Evolutionary conservation across 495 filamentous ascomycete species (phyloP), one percentile per base, ranked within the genome.

Genomic region (Lophium mytilinum): DNA sequence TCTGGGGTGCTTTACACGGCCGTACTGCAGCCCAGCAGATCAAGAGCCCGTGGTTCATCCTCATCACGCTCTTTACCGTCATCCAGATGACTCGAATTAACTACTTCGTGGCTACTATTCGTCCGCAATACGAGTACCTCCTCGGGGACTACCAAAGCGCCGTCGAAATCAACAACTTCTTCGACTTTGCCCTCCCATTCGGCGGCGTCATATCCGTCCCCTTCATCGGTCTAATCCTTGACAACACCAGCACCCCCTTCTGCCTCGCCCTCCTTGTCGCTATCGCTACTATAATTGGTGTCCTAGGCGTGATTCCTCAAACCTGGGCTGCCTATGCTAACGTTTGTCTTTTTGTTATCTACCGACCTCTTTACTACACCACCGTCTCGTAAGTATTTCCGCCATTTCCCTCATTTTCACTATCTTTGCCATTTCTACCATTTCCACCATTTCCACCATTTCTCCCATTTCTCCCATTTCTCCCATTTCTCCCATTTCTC

Each of bases 71-170:
- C 1, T 95, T 96, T 69, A 96, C 93, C 0, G 78, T 93, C 19
- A 70, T 95, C 17, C 89, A 93, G 70, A 96, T 95, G 91, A 88
- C 86, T 0, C 82, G 92, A 15, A 96, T 96, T 69, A 97, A 97
- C 73, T 98, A 90, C 77, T 98, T 98, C 64, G 89, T 98, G 34
- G 90, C 93, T 0, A 93, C 93, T 2, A 83, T 98, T 57, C 82
- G 85, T 17, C 76, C 83, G 8, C 93, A 98, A 68, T 96, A 96
- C 72, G 79, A 82, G 39, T 83, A 83, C 64, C 77, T 98, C 9
- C 79, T 98, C n/a, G 70, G 70, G 21, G 78, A 78, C 9, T 71
- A 72, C 49, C 65, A 68, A 0, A 75, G 77, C 41, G 87, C 91
- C 0, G 75, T 80, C 8, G 69, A 78, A 41, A 74, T 97, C 65